phyloP scores from a whole-genome alignment of 306 rosid genomes.

The Rosa multiflora region DNA sequence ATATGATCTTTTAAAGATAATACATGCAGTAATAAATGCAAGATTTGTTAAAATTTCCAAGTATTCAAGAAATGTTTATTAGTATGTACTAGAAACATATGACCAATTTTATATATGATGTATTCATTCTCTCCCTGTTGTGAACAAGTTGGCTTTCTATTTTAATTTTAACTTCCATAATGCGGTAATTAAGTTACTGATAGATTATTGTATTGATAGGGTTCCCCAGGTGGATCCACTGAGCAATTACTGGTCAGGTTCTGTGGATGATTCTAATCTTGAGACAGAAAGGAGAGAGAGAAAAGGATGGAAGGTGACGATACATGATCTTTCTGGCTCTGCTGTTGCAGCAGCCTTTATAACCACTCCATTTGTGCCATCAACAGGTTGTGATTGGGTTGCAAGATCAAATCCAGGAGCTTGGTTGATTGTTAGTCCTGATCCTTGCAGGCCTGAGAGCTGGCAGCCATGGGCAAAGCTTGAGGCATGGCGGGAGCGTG shows the following conservation, averaged over 20 bases:
- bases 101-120: not conserved
- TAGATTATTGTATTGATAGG: conserved; percentile 53
- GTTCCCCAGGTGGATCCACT: conserved; percentile 74
- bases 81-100: not conserved
- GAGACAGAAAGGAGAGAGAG: conserved; percentile 73
- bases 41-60: not conserved
- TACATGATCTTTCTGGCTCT: conserved; percentile 96
- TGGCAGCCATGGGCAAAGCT: conserved; percentile 99
- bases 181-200: conserved; percentile 24
- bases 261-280: conserved; percentile 49
- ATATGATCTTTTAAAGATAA: not conserved
- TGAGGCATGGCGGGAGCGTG: conserved; percentile 96
- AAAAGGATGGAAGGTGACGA: conserved; percentile 98
- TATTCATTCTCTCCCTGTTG: not conserved
- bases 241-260: conserved; percentile 73
- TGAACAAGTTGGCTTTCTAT: not conserved
- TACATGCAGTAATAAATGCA: not conserved
- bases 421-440: conserved; percentile 91
- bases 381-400: conserved; percentile 96
- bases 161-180: not conserved
- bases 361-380: conserved; percentile 98
- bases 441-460: conserved; percentile 65
- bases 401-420: conserved; percentile 92
- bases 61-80: not conserved
- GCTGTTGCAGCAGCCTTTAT: conserved; percentile 99